Base-by-base conservation (phyloP, 164 flowering plant species). In the Aristolochia contorta region DNA sequence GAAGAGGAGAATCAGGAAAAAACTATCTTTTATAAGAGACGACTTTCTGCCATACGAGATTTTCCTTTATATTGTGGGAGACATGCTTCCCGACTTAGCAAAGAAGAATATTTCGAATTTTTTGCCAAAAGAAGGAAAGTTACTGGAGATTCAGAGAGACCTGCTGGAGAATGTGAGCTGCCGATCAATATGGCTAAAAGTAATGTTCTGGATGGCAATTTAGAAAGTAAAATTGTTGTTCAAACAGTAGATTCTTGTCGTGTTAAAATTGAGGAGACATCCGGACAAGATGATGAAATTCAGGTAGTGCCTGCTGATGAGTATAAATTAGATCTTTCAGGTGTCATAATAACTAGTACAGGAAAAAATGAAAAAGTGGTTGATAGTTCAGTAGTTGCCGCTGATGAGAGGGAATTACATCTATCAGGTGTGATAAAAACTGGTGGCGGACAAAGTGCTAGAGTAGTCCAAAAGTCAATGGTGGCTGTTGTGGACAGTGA, bases 11-110 rank as follows among this genome's bases (percentile, higher is more conserved):
- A 20, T 45, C 49, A 14, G 51, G 0, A 56, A 20, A 66, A 59
- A 54, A 73, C 67, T 6, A 82, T 67, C 63, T 84, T 79, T 68
- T 72, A 67, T 20, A 76, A 79, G 68, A 79, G 68, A 60, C 43
- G 43, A 37, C 51, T 80, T 54, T 78, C 74, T 0, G 67, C 68
- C 19, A 21, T 12, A 16, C 59, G 75, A 47, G 73, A 73, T 63
- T 78, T 73, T 32, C 78, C 78, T 15, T 67, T 47, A 7, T 65
- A 64, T 47, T 74, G 78, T 63, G 78, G 78, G 54, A 67, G 71
- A 46, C 71, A 77, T 65, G 83, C 76, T 59, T 69, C 66, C 33
- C 48, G 0, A 33, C 55, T 70, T 48, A 57, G 54, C 24, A 62
- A 58, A 62, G 77, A 62, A n/a, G 76, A 71, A 57, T 15, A 19